Percentiles rank a stretch among this genome's conserved stretches.
phyloP scores from a whole-genome alignment of 805 yeast genomes.

The Yueomyces sinensis region DNA sequence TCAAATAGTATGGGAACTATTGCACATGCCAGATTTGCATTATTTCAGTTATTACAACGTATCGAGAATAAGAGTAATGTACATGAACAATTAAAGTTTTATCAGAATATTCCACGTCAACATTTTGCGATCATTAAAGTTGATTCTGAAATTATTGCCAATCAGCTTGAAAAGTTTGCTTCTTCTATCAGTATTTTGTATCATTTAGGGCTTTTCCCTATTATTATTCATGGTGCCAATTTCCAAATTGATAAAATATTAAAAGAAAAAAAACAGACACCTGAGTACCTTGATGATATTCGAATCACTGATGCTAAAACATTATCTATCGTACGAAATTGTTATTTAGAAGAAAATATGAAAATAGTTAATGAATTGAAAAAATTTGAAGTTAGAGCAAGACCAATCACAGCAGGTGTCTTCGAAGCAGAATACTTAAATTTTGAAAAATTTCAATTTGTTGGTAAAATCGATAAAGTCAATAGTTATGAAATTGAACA shows the following conservation, averaged over 20 bases:
- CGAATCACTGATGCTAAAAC: slow-evolving; percentile 89
- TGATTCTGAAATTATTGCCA: slow-evolving; percentile 96
- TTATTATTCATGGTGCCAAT: slow-evolving; percentile 94
- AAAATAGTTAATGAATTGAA: slow-evolving; percentile 91
- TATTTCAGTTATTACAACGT: slow-evolving; percentile 84
- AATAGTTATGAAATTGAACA: slow-evolving; percentile 87
- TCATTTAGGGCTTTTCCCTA: slow-evolving; percentile 94
- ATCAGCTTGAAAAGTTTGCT: slow-evolving; percentile 83
- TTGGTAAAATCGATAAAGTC: slow-evolving; percentile 77
- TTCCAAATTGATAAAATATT: slow-evolving; percentile 93
- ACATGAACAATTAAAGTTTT: slow-evolving; percentile 90
- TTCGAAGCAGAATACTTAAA: slow-evolving; percentile 87
- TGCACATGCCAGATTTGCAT: slow-evolving; percentile 70
- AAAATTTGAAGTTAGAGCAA: slow-evolving; percentile 92
- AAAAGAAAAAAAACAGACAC: slow-evolving; percentile 89
- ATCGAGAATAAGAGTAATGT: slow-evolving; percentile 97
- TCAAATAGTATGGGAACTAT: slow-evolving; percentile 1
- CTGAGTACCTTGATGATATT: slow-evolving; percentile 91
- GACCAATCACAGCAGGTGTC: slow-evolving; percentile 97
- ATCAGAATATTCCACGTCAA: slow-evolving; percentile 90
- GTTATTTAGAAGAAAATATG: slow-evolving; percentile 90
- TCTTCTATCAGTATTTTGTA: slow-evolving; percentile 90
- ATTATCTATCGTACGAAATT: slow-evolving; percentile 88
- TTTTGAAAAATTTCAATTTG: slow-evolving; percentile 78
- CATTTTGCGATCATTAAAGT: slow-evolving; percentile 98